These are phyloP conservation scores for Endothia cerciana DNA, from an alignment of 2,329 filamentous ascomycete species.

Conservation along the genomic window DNA sequence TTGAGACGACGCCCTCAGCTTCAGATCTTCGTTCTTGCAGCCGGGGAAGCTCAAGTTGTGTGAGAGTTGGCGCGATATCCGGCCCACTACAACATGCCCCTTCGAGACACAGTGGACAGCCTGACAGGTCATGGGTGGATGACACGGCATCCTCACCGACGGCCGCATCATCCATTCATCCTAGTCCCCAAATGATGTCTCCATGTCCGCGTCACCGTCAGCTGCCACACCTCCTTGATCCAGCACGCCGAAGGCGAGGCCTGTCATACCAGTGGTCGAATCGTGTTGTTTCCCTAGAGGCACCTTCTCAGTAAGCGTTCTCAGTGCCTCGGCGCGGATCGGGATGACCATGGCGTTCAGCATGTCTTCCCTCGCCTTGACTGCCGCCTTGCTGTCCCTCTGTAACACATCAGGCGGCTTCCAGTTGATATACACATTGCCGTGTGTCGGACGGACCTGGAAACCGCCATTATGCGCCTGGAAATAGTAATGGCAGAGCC, in stretches of 20 bases:
- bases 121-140: neutral
- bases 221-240: neutral
- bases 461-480: constrained; percentile 23
- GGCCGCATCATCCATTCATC: neutral
- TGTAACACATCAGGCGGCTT: constrained; percentile 29
- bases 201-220: neutral
- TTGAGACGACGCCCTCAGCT: neutral
- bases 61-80: neutral
- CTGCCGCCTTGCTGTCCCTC: constrained; percentile 26
- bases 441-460: constrained; percentile 27
- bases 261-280: constrained; percentile 17
- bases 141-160: neutral
- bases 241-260: neutral
- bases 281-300: constrained; percentile 13
- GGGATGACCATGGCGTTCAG: constrained; percentile 8
- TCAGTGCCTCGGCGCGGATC: constrained; percentile 17
- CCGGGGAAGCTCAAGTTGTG: neutral
- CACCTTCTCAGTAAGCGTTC: constrained; percentile 16
- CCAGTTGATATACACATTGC: constrained; percentile 33
- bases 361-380: constrained; percentile 18
- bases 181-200: constrained; percentile 3
- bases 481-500: constrained; percentile 33
- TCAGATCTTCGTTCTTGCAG: neutral
- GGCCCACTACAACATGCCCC: neutral
- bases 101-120: neutral